Evolutionary conservation across 176 grass and related monocot genomes (phyloP), one percentile per base, ranked within the genome.

Genomic region (Oryza officinalis): DNA sequence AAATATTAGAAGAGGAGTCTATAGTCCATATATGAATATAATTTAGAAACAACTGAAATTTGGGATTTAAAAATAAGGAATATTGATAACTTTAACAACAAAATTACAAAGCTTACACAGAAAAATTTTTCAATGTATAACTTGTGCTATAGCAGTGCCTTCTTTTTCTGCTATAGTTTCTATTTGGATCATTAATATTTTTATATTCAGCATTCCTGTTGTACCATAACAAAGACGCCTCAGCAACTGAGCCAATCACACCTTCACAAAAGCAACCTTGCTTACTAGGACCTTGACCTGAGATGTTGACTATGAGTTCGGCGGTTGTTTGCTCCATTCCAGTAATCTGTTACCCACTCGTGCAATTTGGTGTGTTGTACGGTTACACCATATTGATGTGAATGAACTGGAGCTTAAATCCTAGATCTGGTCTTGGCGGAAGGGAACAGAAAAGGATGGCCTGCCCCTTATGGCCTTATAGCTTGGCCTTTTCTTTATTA

Each of bases 251-350:
- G 17, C 49, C 49, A 54, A 20, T 5, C 49, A 18, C 17, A 43
- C 41, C 13, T 82, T 57, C 45, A 72, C 17, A 37, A 46, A 73
- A 73, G 37, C 18, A 83, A 64, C 54, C 54, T 73, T 82, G 57
- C 52, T 73, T 82, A 47, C 54, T 73, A 13, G 17, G 52, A 63
- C 38, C 38, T 32, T 18, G 43, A 72, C 25, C 35, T 46, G 37
- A n/a, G 52, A 64, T 32, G 26, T 33, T 73, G 68, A 72, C 35
- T 43, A 10, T 82, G 68, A 63, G 57, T 11, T 70, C 10, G 0
- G 40, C 11, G 54, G 37, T 31, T 82, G 25, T 82, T 60, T 30
- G 49, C 32, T 46, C 26, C 61, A 64, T 20, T 40, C 37, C 18
- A n/a, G 17, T 25, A 32, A 68, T 35, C 13, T 80, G 12, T 80